phyloP scores from a whole-genome alignment of 2,329 filamentous ascomycete genomes.

The Sclerotinia subarctica region DNA sequence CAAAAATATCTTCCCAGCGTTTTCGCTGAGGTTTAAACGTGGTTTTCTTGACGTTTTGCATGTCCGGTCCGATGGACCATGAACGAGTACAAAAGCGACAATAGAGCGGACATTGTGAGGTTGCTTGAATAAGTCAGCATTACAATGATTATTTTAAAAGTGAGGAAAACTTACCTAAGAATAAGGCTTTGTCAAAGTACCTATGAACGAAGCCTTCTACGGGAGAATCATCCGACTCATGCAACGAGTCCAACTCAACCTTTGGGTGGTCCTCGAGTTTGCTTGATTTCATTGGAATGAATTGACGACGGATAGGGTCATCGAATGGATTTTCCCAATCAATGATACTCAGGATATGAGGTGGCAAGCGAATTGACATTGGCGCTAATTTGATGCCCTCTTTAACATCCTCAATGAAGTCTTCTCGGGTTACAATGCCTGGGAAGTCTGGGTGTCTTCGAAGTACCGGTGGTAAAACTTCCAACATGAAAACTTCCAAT shows the following conservation, averaged over 20 bases:
- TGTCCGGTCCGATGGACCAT: slow-evolving; percentile 55
- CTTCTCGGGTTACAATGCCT: slow-evolving; percentile 46
- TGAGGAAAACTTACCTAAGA: slow-evolving; percentile 48
- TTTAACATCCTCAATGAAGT: slow-evolving; percentile 54
- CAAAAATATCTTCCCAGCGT: slow-evolving; percentile 56
- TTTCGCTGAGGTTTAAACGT: slow-evolving; percentile 42
- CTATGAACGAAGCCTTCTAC: slow-evolving; percentile 58
- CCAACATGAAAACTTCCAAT: slow-evolving; percentile 48
- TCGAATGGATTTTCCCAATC: slow-evolving; percentile 57
- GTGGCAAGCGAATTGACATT: slow-evolving; percentile 60
- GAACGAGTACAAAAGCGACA: slow-evolving; percentile 62
- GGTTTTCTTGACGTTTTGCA: slow-evolving; percentile 49
- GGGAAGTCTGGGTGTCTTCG: slow-evolving; percentile 40
- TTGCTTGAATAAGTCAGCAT: slow-evolving; percentile 43
- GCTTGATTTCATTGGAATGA: slow-evolving; percentile 53
- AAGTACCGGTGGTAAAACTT: slow-evolving; percentile 50
- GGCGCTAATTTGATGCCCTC: slow-evolving; percentile 52
- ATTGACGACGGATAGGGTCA: slow-evolving; percentile 59
- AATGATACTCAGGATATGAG: slow-evolving; percentile 57
- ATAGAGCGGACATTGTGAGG: slow-evolving; percentile 59
- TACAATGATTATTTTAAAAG: neutral
- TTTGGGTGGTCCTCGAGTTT: slow-evolving; percentile 54
- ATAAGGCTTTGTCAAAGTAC: slow-evolving; percentile 62
- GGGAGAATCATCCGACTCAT: slow-evolving; percentile 54
- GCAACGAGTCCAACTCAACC: slow-evolving; percentile 55